Evolutionary conservation across 768 basidiomycete genomes (phyloP), one percentile per base, ranked within the genome.

Genomic region (Podaxis sp.): DNA sequence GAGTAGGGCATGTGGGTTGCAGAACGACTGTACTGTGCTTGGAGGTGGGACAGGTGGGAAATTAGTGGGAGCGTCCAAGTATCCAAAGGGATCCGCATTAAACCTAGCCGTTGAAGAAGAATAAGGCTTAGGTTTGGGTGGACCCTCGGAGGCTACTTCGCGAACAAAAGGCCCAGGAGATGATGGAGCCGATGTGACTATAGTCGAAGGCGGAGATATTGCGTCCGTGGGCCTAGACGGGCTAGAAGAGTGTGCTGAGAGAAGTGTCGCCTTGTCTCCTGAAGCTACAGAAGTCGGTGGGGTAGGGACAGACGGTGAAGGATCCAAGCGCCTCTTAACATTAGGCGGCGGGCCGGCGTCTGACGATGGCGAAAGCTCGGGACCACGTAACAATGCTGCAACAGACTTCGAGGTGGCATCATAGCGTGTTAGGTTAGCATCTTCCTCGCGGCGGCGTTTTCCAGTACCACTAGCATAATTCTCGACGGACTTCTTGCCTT

Each of bases 391-490:
- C 72, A 83, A 89, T 65, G 71, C 75, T 38, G 77, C 82, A 2
- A 90, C 85, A 10, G 72, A 73, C 11, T 72, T 72, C 46, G 88
- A 90, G 4, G 89, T 87, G 12, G 73, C 68, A 62, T 83, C 78
- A 68, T 88, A 89, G 56, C 72, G 70, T 20, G 83, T 80, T 12
- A 86, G 76, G 15, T 73, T 76, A 24, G 75, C 71, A 64, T 86
- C 87, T 26, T 84, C 84, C 30, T 86, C 84, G 60, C 84, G 79
- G 50, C 84, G 81, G 36, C 87, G 83, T 73, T 89, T 85, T 6
- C 78, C 82, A 61, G 68, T 68, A 52, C 56, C 68, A 12, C 67
- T 53, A 2, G 67, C 58, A 17, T 64, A 62, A 13, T 62, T 56
- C 22, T 64, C 63, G 6, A 69, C 62, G 1, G 72, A 51, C 58